These are phyloP conservation scores for Penicillium sp. DNA, from an alignment of 2,329 filamentous ascomycete genomes.

Conservation along the genomic window DNA sequence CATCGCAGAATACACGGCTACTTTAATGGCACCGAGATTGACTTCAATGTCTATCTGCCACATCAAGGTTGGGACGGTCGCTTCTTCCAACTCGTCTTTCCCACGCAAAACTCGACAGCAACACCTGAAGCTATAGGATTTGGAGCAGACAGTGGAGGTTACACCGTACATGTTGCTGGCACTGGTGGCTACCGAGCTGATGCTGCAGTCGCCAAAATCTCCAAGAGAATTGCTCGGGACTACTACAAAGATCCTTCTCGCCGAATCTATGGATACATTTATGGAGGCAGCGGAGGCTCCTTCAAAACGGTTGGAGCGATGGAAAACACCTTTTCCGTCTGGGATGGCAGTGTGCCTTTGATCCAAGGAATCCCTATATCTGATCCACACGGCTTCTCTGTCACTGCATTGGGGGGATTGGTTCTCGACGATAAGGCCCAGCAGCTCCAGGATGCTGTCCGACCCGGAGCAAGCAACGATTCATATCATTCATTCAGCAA, in stretches of 20 bases:
- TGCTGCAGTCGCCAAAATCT: neutral
- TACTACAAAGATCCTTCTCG: neutral
- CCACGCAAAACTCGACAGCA: neutral
- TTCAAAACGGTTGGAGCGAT: conserved; percentile 1
- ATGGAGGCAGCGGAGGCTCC: neutral
- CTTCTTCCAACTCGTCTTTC: neutral
- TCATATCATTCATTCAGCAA: neutral
- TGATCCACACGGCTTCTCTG: neutral
- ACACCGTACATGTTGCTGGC: neutral
- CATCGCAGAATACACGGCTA: neutral
- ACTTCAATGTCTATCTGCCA: neutral
- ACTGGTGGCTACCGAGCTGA: neutral
- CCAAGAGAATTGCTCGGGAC: neutral
- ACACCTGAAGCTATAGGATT: neutral
- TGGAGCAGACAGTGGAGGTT: neutral
- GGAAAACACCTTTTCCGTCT: neutral
- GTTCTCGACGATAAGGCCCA: neutral
- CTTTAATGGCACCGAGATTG: neutral
- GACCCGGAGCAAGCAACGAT: neutral
- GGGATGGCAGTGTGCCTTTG: neutral
- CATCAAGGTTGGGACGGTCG: neutral
- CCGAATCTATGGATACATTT: neutral
- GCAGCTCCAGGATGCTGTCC: neutral
- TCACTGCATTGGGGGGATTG: neutral
- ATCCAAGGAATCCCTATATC: neutral